Base-by-base conservation (phyloP, 768 basidiomycete species). In the Lanmaoa pseudosensibilis region DNA sequence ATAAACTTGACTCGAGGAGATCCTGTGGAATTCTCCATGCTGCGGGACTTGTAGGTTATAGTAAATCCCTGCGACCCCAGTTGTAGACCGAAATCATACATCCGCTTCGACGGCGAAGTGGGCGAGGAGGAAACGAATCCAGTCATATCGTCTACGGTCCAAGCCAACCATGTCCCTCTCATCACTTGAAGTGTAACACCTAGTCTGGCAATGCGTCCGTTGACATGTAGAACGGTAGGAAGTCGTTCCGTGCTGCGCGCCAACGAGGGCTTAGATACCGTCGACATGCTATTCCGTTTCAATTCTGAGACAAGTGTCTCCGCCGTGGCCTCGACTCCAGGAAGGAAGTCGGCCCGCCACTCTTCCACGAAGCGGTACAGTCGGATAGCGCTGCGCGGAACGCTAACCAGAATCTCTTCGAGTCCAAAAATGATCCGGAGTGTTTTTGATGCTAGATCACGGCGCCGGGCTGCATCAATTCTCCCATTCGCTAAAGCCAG, bases 121-220 rank as follows among this genome's bases (percentile, higher is more conserved):
- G 69, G 69, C 1, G 76, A 69, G 25, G 77, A 79, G 41, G 79
- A 76, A 30, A 80, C 39, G 62, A 84, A 84, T 2, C 69, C 71
- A 9, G 83, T 70, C 0, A 75, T 78, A 49, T 84, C 74, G 53
- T 80, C 75, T 21, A 84, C 72, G 54, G 85, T 81, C 88, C 86
- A 92, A 9, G 88, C 85, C 33, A 93, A 71, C 91, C 91, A 94
- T 2, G 90, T 93, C 19, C 90, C 90, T 57, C 86, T 89, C 87
- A 93, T 91, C 39, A 93, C 85, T 63, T 92, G 91, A 7, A 94
- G 78, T 4, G 83, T 82, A 10, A 91, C 75, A 25, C 80, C 80
- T 23, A 85, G 66, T 21, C 79, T 79, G 5, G 69, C 64, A 10
- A 91, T 54, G 27, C 78, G 76, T 5, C 80, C 76, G 58, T 87